Evolutionary conservation across 1,284 basidiomycete genomes (phyloP).

Genomic region (Puccinia horiana): DNA sequence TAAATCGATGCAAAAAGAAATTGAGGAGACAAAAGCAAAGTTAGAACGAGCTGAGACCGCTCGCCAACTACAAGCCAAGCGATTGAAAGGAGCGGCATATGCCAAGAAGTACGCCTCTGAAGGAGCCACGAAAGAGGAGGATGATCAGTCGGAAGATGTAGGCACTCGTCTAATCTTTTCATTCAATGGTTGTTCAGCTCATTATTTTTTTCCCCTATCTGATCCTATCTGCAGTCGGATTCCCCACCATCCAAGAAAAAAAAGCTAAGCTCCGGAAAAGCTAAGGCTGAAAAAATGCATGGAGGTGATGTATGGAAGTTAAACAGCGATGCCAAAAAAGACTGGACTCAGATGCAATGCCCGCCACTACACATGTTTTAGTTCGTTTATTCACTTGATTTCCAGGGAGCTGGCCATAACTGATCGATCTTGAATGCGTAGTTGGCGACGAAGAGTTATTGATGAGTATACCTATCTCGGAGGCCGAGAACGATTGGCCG

Average conservation of each 20-base stretch:
- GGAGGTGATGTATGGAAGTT: slow-evolving; percentile 75
- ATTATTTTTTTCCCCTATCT: neutral
- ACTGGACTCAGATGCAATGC: slow-evolving; percentile 76
- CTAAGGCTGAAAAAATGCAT: slow-evolving; percentile 64
- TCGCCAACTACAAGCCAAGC: slow-evolving; percentile 23
- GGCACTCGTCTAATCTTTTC: slow-evolving; percentile 1
- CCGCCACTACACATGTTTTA: slow-evolving; percentile 84
- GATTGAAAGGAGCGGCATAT: slow-evolving; percentile 47
- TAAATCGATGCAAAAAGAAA: slow-evolving; percentile 59
- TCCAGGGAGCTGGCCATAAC: neutral
- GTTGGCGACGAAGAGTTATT: slow-evolving; percentile 78
- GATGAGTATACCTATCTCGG: slow-evolving; percentile 94
- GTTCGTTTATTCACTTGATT: slow-evolving; percentile 51
- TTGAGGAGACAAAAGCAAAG: slow-evolving; percentile 28
- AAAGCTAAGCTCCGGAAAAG: slow-evolving; percentile 52
- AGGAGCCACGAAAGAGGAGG: neutral
- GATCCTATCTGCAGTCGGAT: slow-evolving; percentile 11
- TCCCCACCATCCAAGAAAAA: slow-evolving; percentile 37
- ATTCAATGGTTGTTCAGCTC: neutral
- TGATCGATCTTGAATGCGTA: slow-evolving; percentile 50
- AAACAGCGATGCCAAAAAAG: slow-evolving; percentile 63
- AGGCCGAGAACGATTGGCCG: slow-evolving; percentile 74
- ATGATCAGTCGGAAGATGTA: slow-evolving; percentile 29
- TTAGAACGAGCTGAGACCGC: slow-evolving; percentile 13
- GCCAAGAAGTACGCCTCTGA: slow-evolving; percentile 31